phyloP scores from a whole-genome alignment of 805 yeast species.

The Candida insectorum region DNA sequence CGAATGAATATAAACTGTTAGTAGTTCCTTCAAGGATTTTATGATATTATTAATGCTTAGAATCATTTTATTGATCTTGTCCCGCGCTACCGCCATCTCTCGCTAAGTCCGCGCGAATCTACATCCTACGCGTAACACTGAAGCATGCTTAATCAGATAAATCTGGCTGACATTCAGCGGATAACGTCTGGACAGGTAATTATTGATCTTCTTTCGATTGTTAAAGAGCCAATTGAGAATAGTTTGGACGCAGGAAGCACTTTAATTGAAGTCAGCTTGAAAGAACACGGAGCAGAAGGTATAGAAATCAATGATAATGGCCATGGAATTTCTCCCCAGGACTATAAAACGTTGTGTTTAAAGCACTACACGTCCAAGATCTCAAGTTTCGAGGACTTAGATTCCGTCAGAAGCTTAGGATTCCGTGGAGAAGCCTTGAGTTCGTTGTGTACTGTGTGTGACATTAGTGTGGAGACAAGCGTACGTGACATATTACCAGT shows the following conservation, averaged over 20 bases:
- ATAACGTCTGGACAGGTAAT: conserved; percentile 95
- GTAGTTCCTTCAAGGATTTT: conserved; percentile 43
- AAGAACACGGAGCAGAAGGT: conserved; percentile 69
- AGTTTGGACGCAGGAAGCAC: conserved; percentile 75
- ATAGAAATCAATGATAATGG: conserved; percentile 73
- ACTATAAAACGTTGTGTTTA: conserved; percentile 51
- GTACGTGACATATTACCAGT: conserved; percentile 46
- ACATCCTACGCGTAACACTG: not conserved
- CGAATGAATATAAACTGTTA: conserved; percentile 51
- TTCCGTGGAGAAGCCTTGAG: conserved; percentile 82
- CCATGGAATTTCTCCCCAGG: conserved; percentile 52
- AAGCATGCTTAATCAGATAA: conserved; percentile 8
- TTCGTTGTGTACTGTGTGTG: conserved; percentile 58
- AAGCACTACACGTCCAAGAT: conserved; percentile 72
- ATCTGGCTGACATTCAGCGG: conserved; percentile 55
- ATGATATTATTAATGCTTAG: conserved; percentile 16
- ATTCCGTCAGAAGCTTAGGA: conserved; percentile 54
- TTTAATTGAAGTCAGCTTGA: conserved; percentile 63
- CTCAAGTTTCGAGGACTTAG: conserved; percentile 50
- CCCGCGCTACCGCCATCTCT: too few species aligned
- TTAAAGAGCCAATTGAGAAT: conserved; percentile 86
- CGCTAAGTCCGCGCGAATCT: too few species aligned
- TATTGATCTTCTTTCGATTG: conserved; percentile 68
- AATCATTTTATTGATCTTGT: too few species aligned
- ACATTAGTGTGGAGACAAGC: conserved; percentile 50